Base-by-base conservation (phyloP, 768 basidiomycete species). In the Hemileccinum rubropunctum region DNA sequence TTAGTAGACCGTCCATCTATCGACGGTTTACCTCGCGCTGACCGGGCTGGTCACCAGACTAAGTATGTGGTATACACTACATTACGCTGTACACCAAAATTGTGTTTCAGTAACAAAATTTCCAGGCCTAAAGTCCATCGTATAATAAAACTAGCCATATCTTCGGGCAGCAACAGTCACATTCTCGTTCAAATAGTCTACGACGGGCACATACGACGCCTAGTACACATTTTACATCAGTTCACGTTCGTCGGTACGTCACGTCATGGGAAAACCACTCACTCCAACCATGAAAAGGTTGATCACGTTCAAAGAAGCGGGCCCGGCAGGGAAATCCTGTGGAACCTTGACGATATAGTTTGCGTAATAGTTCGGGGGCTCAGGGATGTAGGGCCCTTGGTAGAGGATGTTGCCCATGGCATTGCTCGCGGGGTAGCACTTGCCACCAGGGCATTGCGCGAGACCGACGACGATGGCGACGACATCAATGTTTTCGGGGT, bases 281-380 rank as follows among this genome's bases (percentile, higher is more conserved):
- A 77, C 74, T 50, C 74, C 76, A 17, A 74, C 64, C 51, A 77
- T 57, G 26, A 69, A 58, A 0, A 72, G 52, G 56, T 74, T 70
- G 42, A 67, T 65, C 6, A 71, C 68, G 12, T 65, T 67, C 40
- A 77, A 52, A 42, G 70, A 68, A 11, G 70, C 71, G 0, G n/a
- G 9, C 3, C 71, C 72, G 36, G 61, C 40, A 1, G 55, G 9
- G n/a, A 68, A 55, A 3, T 4, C 17, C 21, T 54, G 3, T 2
- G 77, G 66, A 10, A 70, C 43, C 3, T 49, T 53, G 10, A 72
- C 60, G 1, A 68, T 64, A 39, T 68, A 72, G 52, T 73, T 69
- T 43, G 64, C 63, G 27, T 58, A 65, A 15, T 61, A 57, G 3
- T 26, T n/a, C n/a, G n/a, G 53, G 6, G 48, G 7, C 7, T 45